These are phyloP conservation scores for Cercospora sp. DNA, from an alignment of 2,329 filamentous ascomycete genomes.

Conservation along the genomic window DNA sequence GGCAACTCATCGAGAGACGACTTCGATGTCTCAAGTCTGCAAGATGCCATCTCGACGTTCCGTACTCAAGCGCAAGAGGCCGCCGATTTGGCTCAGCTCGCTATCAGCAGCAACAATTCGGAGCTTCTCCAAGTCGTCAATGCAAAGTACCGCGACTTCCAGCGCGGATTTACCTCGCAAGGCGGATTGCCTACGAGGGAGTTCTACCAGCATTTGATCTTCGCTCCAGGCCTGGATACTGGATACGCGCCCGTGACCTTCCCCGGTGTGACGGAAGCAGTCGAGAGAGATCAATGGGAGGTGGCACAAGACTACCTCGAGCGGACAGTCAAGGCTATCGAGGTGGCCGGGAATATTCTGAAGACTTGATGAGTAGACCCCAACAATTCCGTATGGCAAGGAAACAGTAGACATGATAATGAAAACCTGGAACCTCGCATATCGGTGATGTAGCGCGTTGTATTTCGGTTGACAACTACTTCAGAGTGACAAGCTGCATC, in stretches of 20 bases:
- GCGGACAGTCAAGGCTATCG: conserved; percentile 16
- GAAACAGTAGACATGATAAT: neutral
- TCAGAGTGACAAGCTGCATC: neutral
- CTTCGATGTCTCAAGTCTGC: conserved; percentile 47
- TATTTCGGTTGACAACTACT: neutral
- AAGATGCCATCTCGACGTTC: conserved; percentile 43
- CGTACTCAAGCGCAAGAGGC: conserved; percentile 49
- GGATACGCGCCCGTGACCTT: conserved; percentile 72
- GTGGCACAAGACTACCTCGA: neutral
- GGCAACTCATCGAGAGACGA: conserved; percentile 47
- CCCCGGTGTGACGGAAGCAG: conserved; percentile 59
- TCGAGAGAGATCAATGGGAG: conserved; percentile 17
- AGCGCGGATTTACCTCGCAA: conserved; percentile 48
- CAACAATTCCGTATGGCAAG: neutral
- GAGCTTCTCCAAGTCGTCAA: conserved; percentile 45
- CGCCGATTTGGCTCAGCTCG: conserved; percentile 20
- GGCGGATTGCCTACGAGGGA: conserved; percentile 49
- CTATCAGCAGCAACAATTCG: conserved; percentile 25
- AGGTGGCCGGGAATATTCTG: conserved; percentile 27
- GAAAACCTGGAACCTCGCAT: neutral
- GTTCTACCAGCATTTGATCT: conserved; percentile 51
- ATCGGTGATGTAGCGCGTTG: neutral
- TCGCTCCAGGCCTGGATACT: conserved; percentile 48
- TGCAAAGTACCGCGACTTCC: conserved; percentile 49
- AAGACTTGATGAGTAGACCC: conserved; percentile 16